Conservation (phyloP, 805 yeast species). For the Nakazawaea populi region DNA sequence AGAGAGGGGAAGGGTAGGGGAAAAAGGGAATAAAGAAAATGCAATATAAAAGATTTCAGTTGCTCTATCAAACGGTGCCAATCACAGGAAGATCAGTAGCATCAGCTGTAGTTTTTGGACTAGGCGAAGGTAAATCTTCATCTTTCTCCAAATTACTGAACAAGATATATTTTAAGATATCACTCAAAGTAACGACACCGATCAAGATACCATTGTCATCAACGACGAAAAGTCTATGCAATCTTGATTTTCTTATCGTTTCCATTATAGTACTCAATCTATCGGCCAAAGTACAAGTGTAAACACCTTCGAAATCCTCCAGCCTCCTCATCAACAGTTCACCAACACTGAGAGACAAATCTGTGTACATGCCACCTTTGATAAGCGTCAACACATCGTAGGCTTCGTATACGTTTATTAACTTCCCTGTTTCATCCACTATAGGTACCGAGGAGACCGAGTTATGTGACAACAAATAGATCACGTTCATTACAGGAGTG, state of each 20-base stretch:
- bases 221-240: slow-evolving; percentile 89
- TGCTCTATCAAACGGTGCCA: not conserved
- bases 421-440: slow-evolving; percentile 62
- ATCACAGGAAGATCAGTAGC: not conserved
- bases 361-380: slow-evolving; percentile 91
- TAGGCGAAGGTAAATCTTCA: not conserved
- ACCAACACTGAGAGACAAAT: slow-evolving; percentile 85
- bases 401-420: slow-evolving; percentile 91
- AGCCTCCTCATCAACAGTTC: slow-evolving; percentile 92
- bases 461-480: slow-evolving; percentile 67
- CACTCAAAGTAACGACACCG: slow-evolving; percentile 88
- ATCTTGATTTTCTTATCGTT: slow-evolving; percentile 83
- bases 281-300: slow-evolving; percentile 88
- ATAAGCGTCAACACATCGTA: slow-evolving; percentile 90
- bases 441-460: slow-evolving; percentile 94
- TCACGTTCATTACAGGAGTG: slow-evolving; percentile 92
- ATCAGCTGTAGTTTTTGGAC: not conserved
- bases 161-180: slow-evolving; percentile 77
- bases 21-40: too few species aligned
- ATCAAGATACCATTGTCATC: slow-evolving; percentile 72
- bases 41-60: too few species aligned
- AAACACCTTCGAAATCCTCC: slow-evolving; percentile 96
- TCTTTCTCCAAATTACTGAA: slow-evolving; percentile 33
- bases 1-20: too few species aligned
- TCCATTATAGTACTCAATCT: slow-evolving; percentile 85